A percentile compares a stretch with the other conserved stretches of the same genome.
phyloP scores from a whole-genome alignment of 768 basidiomycete species.

The Leucosporidium scottii region DNA sequence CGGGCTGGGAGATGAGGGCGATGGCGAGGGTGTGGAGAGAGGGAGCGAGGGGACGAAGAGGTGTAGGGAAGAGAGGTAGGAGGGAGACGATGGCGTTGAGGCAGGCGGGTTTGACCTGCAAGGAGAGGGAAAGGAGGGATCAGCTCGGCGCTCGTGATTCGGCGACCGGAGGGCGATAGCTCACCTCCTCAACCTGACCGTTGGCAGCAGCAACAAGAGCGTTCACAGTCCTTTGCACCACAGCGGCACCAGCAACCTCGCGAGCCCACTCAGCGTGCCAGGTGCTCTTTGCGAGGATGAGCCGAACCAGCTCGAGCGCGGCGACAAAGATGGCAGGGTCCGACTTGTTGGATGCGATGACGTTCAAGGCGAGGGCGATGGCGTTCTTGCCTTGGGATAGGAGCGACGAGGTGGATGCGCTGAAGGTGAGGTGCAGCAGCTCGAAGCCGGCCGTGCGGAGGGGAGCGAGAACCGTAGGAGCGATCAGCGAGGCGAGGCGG shows the following conservation, averaged over 20 bases:
- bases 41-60: constrained; percentile 24
- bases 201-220: constrained; percentile 10
- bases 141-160: neutral
- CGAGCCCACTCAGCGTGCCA: constrained; percentile 31
- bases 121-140: too few relatives aligned
- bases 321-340: constrained; percentile 17
- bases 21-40: constrained; percentile 27
- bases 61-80: constrained; percentile 31
- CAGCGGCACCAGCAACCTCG: constrained; percentile 27
- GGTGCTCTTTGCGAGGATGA: constrained; percentile 21
- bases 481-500: constrained; percentile 19
- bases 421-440: constrained; percentile 19
- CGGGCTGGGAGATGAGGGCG: constrained; percentile 4
- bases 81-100: constrained; percentile 20
- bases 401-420: constrained; percentile 15
- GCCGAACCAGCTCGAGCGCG: constrained; percentile 13
- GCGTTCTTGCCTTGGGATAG: constrained; percentile 10
- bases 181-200: neutral
- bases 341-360: constrained; percentile 11
- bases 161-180: neutral
- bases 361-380: constrained; percentile 5
- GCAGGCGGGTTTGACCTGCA: constrained; percentile 16
- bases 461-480: constrained; percentile 4
- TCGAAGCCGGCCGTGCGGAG: constrained; percentile 25
- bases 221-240: constrained; percentile 22